phyloP scores from a whole-genome alignment of 352 stramenopile species.

The Globisporangium spinosum region DNA sequence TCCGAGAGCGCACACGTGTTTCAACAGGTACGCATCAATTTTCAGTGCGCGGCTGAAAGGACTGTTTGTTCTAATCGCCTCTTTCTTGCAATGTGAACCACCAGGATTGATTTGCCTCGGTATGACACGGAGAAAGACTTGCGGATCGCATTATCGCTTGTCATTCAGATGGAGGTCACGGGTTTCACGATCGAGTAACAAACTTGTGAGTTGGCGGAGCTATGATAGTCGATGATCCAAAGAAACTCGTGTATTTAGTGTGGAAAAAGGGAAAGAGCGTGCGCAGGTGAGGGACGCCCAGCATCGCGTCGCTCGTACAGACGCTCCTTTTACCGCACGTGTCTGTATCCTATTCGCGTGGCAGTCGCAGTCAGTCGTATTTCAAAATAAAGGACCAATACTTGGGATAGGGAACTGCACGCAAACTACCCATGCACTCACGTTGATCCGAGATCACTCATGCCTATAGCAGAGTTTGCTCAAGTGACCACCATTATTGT shows the following conservation, averaged over 20 bases:
- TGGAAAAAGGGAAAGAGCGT: neutral
- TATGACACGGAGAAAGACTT: constrained; percentile 78
- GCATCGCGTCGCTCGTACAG: neutral
- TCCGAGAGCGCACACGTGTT: constrained; percentile 81
- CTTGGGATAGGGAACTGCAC: neutral
- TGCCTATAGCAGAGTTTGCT: neutral
- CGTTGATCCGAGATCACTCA: neutral
- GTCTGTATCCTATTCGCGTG: neutral
- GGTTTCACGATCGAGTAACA: constrained; percentile 81
- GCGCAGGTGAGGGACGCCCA: neutral
- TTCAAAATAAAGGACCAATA: neutral
- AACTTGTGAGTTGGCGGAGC: neutral
- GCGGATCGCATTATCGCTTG: constrained; percentile 70
- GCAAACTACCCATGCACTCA: neutral
- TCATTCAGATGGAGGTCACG: constrained; percentile 87
- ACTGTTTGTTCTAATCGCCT: too few species aligned
- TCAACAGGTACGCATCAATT: constrained; percentile 55
- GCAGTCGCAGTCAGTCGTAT: neutral
- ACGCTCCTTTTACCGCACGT: neutral
- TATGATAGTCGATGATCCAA: constrained; percentile 8
- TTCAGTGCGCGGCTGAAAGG: neutral
- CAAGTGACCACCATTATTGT: neutral
- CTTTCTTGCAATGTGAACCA: neutral
- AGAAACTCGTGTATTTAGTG: constrained; percentile 14
- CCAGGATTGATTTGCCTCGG: constrained; percentile 70